A percentile compares a stretch with the other conserved stretches of the same genome.
These are phyloP conservation scores for Jaenimonas drosophilae DNA, from an alignment of 208 protist genomes.

Conservation along the genomic window DNA sequence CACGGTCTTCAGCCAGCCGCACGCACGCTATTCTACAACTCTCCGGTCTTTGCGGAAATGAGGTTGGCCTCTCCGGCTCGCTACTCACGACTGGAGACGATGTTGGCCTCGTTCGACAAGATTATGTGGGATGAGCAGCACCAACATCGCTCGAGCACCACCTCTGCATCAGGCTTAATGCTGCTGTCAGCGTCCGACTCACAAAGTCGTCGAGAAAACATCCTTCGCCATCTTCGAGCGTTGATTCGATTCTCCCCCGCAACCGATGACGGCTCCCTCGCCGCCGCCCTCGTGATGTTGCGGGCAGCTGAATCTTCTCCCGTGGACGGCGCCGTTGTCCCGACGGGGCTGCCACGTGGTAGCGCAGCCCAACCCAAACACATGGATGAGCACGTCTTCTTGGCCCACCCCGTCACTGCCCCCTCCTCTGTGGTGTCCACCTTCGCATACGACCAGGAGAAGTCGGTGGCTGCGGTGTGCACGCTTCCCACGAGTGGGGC, in stretches of 20 bases:
- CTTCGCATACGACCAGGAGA: constrained; percentile 21
- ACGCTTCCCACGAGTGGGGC: constrained; percentile 1
- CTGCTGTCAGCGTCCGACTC: too few relatives aligned
- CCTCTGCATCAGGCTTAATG: too few relatives aligned
- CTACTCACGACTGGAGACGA: constrained; percentile 48
- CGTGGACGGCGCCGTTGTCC: too few relatives aligned
- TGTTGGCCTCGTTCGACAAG: constrained; percentile 29
- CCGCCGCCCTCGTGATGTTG: too few relatives aligned
- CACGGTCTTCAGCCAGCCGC: constrained; percentile 52
- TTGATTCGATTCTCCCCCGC: too few relatives aligned
- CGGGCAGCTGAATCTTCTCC: too few relatives aligned
- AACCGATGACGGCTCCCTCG: too few relatives aligned
- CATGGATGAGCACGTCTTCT: not conserved
- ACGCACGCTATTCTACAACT: constrained; percentile 59
- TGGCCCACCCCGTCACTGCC: constrained; percentile 17
- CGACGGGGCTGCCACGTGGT: too few relatives aligned
- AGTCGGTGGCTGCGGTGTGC: constrained; percentile 17
- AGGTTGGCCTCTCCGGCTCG: constrained; percentile 26
- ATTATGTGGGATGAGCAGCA: constrained; percentile 8
- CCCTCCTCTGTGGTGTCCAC: constrained; percentile 17
- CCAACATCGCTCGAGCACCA: not conserved
- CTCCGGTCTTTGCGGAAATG: constrained; percentile 62
- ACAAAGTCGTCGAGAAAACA: too few relatives aligned
- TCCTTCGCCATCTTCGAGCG: too few relatives aligned
- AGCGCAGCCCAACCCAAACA: not conserved